A percentile compares a stretch with the other conserved stretches of the same genome.
phyloP scores from a whole-genome alignment of 495 filamentous ascomycete species.

The Aspergillus steynii region DNA sequence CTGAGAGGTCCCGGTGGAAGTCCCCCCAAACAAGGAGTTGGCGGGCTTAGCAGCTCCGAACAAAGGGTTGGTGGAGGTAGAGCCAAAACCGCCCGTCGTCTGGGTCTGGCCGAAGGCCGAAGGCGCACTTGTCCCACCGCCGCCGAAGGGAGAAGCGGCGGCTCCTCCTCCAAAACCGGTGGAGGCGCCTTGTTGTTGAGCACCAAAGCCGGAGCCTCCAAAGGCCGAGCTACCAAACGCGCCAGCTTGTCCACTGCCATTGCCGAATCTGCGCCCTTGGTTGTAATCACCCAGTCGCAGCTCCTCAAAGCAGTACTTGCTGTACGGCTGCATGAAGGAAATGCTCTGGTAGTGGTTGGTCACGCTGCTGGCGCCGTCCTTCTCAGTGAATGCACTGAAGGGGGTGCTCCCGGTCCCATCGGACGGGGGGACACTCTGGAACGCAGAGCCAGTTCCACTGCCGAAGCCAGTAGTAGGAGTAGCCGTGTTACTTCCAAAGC shows the following conservation, averaged over 20 bases:
- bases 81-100: slow-evolving; percentile 59
- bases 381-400: slow-evolving; percentile 78
- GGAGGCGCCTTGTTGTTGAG: not conserved
- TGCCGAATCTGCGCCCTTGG: slow-evolving; percentile 79
- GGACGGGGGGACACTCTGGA: slow-evolving; percentile 44
- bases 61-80: slow-evolving; percentile 39
- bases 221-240: slow-evolving; percentile 69
- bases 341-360: slow-evolving; percentile 85
- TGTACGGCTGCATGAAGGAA: slow-evolving; percentile 80
- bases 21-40: slow-evolving; percentile 40
- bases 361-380: slow-evolving; percentile 61
- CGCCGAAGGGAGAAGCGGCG: slow-evolving; percentile 55
- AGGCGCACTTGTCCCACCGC: slow-evolving; percentile 45
- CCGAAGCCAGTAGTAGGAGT: slow-evolving; percentile 42
- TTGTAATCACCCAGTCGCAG: slow-evolving; percentile 86
- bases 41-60: slow-evolving; percentile 44
- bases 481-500: slow-evolving; percentile 29
- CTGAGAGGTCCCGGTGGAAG: slow-evolving; percentile 26
- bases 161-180: slow-evolving; percentile 40
- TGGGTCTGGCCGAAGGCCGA: slow-evolving; percentile 50
- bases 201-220: not conserved
- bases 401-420: slow-evolving; percentile 72
- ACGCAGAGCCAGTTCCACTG: slow-evolving; percentile 46
- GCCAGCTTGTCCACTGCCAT: slow-evolving; percentile 74
- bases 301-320: slow-evolving; percentile 88